Conservation (phyloP, 352 stramenopile species). For the Lagenidium giganteum region DNA sequence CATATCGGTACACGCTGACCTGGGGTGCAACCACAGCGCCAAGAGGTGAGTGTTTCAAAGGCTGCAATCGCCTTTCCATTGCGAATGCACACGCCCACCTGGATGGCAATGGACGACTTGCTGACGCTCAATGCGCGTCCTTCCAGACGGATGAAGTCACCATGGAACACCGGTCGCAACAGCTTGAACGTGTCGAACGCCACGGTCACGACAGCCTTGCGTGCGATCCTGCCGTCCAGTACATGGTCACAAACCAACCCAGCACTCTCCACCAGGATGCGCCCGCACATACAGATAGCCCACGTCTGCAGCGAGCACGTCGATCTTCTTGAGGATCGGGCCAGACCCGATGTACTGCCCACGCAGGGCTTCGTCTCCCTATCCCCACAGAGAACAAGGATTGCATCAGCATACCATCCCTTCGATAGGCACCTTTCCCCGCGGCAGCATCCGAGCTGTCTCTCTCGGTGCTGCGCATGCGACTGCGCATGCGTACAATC, state of each 20-base stretch:
- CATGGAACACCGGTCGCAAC: conserved; percentile 30
- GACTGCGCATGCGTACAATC: no score
- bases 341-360: conserved; percentile 43
- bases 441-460: background rate
- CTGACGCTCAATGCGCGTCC: conserved; percentile 28
- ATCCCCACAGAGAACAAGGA: background rate
- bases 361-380: conserved; percentile 43
- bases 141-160: conserved; percentile 37
- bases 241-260: background rate
- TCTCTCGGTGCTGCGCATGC: background rate
- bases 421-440: no score
- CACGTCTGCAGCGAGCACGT: conserved; percentile 32
- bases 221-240: conserved; percentile 22
- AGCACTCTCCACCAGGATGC: background rate
- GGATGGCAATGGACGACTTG: conserved; percentile 33
- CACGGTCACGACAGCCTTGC: conserved; percentile 27
- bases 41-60: background rate
- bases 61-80: background rate
- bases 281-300: conserved; percentile 21
- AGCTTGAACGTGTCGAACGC: conserved; percentile 41
- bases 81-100: no score
- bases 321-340: conserved; percentile 43
- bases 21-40: conserved; percentile 1
- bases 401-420: no score
- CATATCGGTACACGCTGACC: conserved; percentile 35